phyloP scores from a whole-genome alignment of 768 basidiomycete species.

The Gelatoporia subvermispora region DNA sequence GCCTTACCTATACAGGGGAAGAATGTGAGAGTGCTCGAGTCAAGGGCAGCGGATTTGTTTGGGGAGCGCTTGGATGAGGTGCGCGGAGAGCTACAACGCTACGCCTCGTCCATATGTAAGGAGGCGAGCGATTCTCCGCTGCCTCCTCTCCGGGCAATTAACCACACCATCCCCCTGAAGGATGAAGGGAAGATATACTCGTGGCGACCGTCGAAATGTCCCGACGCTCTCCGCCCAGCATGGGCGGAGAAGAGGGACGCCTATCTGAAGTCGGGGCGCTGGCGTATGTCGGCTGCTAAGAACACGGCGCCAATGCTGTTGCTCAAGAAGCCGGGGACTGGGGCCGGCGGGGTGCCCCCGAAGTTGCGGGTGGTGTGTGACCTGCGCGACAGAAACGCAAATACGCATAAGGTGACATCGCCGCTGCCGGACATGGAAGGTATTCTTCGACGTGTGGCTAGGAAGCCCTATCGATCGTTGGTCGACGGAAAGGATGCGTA shows the following conservation, averaged over 20 bases:
- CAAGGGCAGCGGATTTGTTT: slow-evolving; percentile 11
- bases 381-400: slow-evolving; percentile 25
- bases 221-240: slow-evolving; percentile 21
- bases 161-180: slow-evolving; percentile 30
- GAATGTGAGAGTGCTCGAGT: slow-evolving; percentile 6
- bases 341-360: slow-evolving; percentile 14
- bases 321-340: slow-evolving; percentile 21
- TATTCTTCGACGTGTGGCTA: slow-evolving; percentile 14
- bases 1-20: slow-evolving; percentile 12
- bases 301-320: slow-evolving; percentile 31
- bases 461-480: slow-evolving; percentile 10
- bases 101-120: slow-evolving; percentile 11
- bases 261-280: slow-evolving; percentile 26
- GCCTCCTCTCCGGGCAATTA: slow-evolving; percentile 25
- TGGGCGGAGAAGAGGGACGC: slow-evolving; percentile 27
- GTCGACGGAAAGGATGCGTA: slow-evolving; percentile 24
- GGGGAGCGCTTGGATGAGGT: slow-evolving; percentile 10
- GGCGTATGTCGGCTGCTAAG: slow-evolving; percentile 20
- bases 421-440: slow-evolving; percentile 14
- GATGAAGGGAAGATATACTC: slow-evolving; percentile 26
- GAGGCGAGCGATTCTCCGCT: slow-evolving; percentile 13
- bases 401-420: slow-evolving; percentile 23
- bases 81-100: slow-evolving; percentile 8
- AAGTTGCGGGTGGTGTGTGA: slow-evolving; percentile 21
- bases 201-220: slow-evolving; percentile 32